A percentile compares a stretch with the other conserved stretches of the same genome.
These are phyloP conservation scores for Paramecium sexaurelia DNA, from an alignment of 73 alveolate species.

Conservation along the genomic window DNA sequence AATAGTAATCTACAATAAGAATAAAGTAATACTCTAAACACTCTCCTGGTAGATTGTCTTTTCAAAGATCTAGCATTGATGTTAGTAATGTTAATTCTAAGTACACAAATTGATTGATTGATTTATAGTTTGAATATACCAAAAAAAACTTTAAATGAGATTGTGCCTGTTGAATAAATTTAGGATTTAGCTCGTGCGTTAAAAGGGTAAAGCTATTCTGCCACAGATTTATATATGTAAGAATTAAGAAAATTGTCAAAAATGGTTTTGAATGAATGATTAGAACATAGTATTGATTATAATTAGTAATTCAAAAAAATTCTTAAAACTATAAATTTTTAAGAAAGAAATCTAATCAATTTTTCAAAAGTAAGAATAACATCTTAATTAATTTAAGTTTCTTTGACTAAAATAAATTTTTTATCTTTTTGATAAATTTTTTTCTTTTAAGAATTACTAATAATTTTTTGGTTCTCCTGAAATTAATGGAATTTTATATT, in stretches of 20 bases:
- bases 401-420: no score
- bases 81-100: background rate
- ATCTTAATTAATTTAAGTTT: no score
- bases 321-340: no score
- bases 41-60: slow-evolving; percentile 6
- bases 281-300: background rate
- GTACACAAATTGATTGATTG: background rate
- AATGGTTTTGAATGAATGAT: background rate
- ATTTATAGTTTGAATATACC: background rate
- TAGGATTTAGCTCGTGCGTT: background rate
- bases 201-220: background rate
- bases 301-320: background rate
- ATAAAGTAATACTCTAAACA: background rate
- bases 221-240: background rate
- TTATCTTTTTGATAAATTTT: no score
- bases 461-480: no score
- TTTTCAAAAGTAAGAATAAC: no score
- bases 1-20: background rate
- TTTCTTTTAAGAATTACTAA: no score
- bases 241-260: background rate
- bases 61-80: background rate
- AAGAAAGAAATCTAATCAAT: no score
- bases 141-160: background rate
- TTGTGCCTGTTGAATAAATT: background rate
- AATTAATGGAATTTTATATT: no score